Conservation (phyloP, 257 asterid genomes). For the Parsonsia alboflavescens region DNA sequence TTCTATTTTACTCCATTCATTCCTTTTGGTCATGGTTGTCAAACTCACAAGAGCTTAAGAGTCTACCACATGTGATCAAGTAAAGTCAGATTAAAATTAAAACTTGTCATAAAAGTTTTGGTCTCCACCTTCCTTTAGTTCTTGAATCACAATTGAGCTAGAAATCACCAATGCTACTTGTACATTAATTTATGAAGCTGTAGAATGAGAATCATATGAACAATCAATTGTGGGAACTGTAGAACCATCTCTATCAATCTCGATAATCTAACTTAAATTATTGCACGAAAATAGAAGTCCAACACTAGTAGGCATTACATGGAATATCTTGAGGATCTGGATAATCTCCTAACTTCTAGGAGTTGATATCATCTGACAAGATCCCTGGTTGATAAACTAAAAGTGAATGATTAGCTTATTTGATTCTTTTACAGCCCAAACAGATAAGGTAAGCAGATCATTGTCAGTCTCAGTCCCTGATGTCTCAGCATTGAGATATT, state of each 20-base stretch:
- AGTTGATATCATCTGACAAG: slow-evolving; percentile 11
- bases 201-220: neutral
- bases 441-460: neutral
- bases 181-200: neutral
- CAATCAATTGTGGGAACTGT: neutral
- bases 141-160: neutral
- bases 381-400: neutral
- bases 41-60: no score
- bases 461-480: neutral
- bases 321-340: neutral
- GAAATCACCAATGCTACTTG: neutral
- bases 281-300: neutral
- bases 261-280: neutral
- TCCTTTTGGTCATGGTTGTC: neutral
- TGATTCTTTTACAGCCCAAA: neutral
- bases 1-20: neutral
- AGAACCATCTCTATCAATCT: neutral
- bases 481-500: neutral
- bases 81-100: no score
- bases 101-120: no score
- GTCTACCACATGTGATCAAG: no score
- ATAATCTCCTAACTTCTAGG: neutral
- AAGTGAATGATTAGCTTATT: neutral
- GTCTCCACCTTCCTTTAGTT: neutral
- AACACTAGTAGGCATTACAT: neutral